A percentile compares a stretch with the other conserved stretches of the same genome.
These are phyloP conservation scores for Colletotrichum sp. DNA, from an alignment of 2,329 filamentous ascomycete species.

Conservation along the genomic window DNA sequence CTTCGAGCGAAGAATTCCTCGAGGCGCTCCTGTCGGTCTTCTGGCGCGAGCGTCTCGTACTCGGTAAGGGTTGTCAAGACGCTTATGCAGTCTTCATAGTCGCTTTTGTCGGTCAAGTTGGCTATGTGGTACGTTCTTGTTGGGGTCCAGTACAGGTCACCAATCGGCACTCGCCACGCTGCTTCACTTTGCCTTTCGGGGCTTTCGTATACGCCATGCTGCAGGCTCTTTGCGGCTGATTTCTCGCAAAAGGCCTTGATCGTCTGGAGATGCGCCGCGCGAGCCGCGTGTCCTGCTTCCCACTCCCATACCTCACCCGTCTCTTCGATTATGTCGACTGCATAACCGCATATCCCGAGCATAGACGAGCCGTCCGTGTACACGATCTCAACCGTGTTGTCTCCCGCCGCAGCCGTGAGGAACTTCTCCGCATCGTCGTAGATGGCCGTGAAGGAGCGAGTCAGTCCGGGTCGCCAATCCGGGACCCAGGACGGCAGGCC, in stretches of 20 bases:
- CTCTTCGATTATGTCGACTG: slow-evolving; percentile 14
- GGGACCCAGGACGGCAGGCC: slow-evolving; percentile 41
- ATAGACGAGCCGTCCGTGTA: background rate
- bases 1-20: background rate
- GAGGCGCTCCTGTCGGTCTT: background rate
- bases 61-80: background rate
- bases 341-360: slow-evolving; percentile 10
- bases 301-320: slow-evolving; percentile 1
- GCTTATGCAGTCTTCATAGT: slow-evolving; percentile 3
- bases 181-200: background rate
- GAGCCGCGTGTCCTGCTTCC: background rate
- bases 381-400: background rate
- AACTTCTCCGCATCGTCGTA: background rate
- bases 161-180: slow-evolving; percentile 15
- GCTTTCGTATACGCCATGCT: background rate
- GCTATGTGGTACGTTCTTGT: background rate
- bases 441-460: background rate
- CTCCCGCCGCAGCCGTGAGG: background rate
- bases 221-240: background rate
- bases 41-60: background rate
- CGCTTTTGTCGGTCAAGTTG: background rate
- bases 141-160: background rate
- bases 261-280: background rate
- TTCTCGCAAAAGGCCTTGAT: background rate
- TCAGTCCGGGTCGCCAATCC: slow-evolving; percentile 34